Evolutionary conservation across 2,329 filamentous ascomycete species (phyloP), one percentile per base, ranked within the genome.

Genomic region (Alternaria gaisen): DNA sequence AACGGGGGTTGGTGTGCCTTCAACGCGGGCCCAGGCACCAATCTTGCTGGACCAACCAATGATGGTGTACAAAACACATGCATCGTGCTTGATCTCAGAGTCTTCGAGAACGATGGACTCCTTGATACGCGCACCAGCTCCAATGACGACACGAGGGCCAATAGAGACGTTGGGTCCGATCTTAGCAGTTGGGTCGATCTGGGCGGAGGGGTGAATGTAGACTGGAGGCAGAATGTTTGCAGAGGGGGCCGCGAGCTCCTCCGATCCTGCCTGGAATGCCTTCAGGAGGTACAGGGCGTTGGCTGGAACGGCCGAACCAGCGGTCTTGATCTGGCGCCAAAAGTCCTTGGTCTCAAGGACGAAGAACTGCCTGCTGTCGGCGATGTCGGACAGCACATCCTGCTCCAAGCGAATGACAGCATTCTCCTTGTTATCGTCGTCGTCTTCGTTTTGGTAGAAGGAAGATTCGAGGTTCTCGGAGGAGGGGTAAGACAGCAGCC

Each of bases 311-410:
- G 95, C 95, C 6, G 94, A 98, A 61, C 95, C 95, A 61, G 95
- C 95, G 2, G 95, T 97, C 87, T 99, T 99, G 87, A 99, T 98
- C 85, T 99, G 95, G 72, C 95, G 93, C 95, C 95, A 99, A 81
- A 99, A 99, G 80, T 98, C 95, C 83, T 96, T 97, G 68, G 94
- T 98, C 84, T 99, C 95, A 80, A 97, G 91, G 32, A 98, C 95
- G 81, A 93, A 98, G 85, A 99, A 99, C 80, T 95, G 92, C 83
- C 97, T 95, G 87, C 88, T 97, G 81, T 98, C 95, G 63, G 95
- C 94, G 74, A 98, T 89, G 75, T 98, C 94, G 53, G 93, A 91
- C 61, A 99, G 87, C 53, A 98, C 97, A 78, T 99, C 95, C 83
- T 98, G 95, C 83, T 99, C 95, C 58, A 99, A 87, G 54, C 95